Conservation (phyloP, 2,329 filamentous ascomycete species). For the Ophiognomonia clavigignenti-juglandacearum region DNA sequence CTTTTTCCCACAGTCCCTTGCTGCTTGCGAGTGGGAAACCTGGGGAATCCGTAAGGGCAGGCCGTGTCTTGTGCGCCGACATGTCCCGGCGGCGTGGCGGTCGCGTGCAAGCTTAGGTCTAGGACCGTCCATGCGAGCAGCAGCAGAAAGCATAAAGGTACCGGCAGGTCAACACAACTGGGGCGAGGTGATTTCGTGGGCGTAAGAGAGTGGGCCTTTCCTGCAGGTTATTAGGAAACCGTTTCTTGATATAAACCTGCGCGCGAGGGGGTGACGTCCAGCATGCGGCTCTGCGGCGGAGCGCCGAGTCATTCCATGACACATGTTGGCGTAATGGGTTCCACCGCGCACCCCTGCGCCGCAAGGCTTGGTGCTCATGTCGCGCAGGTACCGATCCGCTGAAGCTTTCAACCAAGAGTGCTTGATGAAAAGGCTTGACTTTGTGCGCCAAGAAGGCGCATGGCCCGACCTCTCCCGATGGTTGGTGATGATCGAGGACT, state of each 20-base stretch:
- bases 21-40: no score
- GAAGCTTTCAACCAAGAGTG: no score
- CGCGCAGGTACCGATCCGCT: background rate
- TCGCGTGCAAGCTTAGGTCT: background rate
- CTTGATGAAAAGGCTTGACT: no score
- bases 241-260: no score
- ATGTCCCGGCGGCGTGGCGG: no score
- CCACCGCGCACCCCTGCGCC: background rate
- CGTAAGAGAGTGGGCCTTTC: slow-evolving; percentile 13
- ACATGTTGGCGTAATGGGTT: background rate
- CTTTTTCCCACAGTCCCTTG: no score
- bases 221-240: slow-evolving; percentile 12
- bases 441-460: no score
- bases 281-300: slow-evolving; percentile 13
- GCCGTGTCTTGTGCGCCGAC: slow-evolving; percentile 1
- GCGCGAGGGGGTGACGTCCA: background rate
- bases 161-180: slow-evolving; percentile 2
- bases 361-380: background rate
- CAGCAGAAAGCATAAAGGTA: slow-evolving; percentile 1
- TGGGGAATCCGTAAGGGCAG: background rate
- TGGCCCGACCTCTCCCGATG: no score
- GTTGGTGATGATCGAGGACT: no score
- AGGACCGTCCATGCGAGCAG: no score
- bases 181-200: slow-evolving; percentile 5
- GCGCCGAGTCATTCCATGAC: slow-evolving; percentile 1